Conservation (phyloP, 2,329 filamentous ascomycete genomes). For the Neonectria coccinea region DNA sequence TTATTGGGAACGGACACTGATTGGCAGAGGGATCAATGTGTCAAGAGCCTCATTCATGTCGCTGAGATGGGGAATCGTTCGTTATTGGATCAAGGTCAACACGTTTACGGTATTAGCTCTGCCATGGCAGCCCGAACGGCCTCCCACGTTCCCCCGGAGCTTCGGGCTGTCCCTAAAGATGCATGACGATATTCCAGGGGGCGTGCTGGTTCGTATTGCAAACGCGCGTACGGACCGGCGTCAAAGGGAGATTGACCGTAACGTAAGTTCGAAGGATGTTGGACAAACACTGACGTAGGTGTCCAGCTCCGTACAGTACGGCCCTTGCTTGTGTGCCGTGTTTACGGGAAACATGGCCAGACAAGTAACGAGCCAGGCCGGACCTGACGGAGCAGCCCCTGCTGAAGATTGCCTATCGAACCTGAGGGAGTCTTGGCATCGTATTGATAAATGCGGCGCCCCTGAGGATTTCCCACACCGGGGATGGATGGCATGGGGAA, state of each 20-base stretch:
- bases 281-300: neutral
- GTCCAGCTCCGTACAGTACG: constrained; percentile 15
- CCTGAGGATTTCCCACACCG: constrained; percentile 13
- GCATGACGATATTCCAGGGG: neutral
- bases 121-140: constrained; percentile 11
- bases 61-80: constrained; percentile 1
- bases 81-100: constrained; percentile 16
- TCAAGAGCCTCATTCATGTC: constrained; percentile 18
- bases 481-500: constrained; percentile 6
- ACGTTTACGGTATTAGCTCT: neutral
- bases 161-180: constrained; percentile 2
- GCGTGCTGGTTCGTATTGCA: constrained; percentile 3
- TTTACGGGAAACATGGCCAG: constrained; percentile 15
- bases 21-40: constrained; percentile 12
- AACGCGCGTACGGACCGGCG: constrained; percentile 16
- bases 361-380: constrained; percentile 6
- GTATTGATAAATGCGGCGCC: constrained; percentile 23
- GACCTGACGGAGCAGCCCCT: constrained; percentile 10
- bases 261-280: constrained; percentile 14
- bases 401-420: constrained; percentile 16
- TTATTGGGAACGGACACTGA: neutral
- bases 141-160: constrained; percentile 16
- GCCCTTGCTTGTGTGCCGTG: neutral
- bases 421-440: constrained; percentile 12
- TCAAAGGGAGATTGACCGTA: constrained; percentile 6